These are phyloP conservation scores for Ocimum tenuiflorum DNA, from an alignment of 257 asterid species.

Conservation along the genomic window DNA sequence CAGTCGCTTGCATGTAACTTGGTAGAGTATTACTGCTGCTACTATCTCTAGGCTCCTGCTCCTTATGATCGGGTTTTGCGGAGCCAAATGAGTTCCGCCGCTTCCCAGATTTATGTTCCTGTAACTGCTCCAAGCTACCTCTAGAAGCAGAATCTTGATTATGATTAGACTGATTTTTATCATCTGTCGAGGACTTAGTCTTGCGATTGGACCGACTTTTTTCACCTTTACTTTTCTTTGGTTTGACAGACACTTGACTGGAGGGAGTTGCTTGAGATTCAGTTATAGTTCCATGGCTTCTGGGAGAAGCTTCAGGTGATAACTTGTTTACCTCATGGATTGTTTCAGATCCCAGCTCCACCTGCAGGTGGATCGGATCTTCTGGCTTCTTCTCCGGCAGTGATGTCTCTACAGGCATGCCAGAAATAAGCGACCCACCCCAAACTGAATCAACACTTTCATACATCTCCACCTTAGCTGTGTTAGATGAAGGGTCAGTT, in stretches of 20 bases:
- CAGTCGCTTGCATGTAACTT: constrained; percentile 96
- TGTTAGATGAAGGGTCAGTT: constrained; percentile 28
- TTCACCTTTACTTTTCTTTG: constrained; percentile 49
- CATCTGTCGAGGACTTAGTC: constrained; percentile 40
- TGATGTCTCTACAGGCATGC: constrained; percentile 22
- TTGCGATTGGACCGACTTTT: constrained; percentile 44
- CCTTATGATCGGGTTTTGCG: constrained; percentile 44
- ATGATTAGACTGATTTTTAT: constrained; percentile 36
- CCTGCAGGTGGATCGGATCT: constrained; percentile 25
- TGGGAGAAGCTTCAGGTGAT: constrained; percentile 72
- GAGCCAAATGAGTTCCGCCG: constrained; percentile 70
- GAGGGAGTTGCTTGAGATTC: constrained; percentile 80
- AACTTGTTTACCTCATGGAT: constrained; percentile 31
- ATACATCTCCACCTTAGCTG: constrained; percentile 29
- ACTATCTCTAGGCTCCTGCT: constrained; percentile 82
- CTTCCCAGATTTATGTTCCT: constrained; percentile 53
- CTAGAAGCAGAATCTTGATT: constrained; percentile 45
- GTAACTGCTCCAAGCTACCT: constrained; percentile 49
- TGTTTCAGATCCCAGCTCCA: constrained; percentile 38
- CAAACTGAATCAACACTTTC: constrained; percentile 22
- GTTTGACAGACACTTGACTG: constrained; percentile 56
- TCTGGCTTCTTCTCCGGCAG: constrained; percentile 36
- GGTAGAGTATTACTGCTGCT: constrained; percentile 69
- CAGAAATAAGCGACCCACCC: constrained; percentile 24
- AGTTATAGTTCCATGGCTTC: constrained; percentile 51